Percentiles rank a stretch among this genome's conserved stretches.
These are phyloP conservation scores for Leccinum subtestaceum DNA, from an alignment of 768 basidiomycete genomes.

Conservation along the genomic window DNA sequence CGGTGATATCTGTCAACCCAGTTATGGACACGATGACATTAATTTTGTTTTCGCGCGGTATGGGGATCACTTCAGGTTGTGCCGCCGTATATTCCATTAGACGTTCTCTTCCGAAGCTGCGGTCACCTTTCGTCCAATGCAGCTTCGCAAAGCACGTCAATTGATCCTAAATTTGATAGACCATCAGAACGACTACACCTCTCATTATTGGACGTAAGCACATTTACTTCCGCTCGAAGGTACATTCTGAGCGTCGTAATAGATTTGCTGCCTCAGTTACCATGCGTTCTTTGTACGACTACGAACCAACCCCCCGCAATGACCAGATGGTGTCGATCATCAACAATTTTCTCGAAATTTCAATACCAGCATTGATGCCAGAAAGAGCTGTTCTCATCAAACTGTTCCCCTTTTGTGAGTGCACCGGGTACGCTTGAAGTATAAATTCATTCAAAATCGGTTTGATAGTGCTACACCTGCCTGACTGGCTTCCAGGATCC, in stretches of 20 bases:
- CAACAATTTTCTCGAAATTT: slow-evolving; percentile 9
- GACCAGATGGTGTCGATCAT: slow-evolving; percentile 18
- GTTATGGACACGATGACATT: slow-evolving; percentile 17
- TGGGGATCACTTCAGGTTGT: slow-evolving; percentile 13
- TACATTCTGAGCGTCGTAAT: not conserved
- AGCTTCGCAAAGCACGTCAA: slow-evolving; percentile 8
- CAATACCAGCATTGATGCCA: slow-evolving; percentile 2
- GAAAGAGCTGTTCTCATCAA: slow-evolving; percentile 15
- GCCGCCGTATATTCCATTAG: slow-evolving; percentile 17
- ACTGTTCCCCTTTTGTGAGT: slow-evolving; percentile 18
- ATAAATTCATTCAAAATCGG: not conserved
- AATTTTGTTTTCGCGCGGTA: slow-evolving; percentile 11
- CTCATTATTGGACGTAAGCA: slow-evolving; percentile 13
- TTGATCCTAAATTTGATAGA: slow-evolving; percentile 8
- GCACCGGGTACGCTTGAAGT: not conserved
- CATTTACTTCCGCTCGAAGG: not conserved
- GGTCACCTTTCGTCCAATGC: slow-evolving; percentile 5
- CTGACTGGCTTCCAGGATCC: slow-evolving; percentile 26
- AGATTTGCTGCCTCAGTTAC: slow-evolving; percentile 36
- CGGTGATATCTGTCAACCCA: not conserved
- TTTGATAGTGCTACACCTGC: slow-evolving; percentile 24
- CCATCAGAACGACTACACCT: slow-evolving; percentile 1
- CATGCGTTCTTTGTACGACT: slow-evolving; percentile 18
- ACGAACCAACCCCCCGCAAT: slow-evolving; percentile 13
- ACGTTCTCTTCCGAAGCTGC: slow-evolving; percentile 7